Percentiles rank a stretch among this genome's conserved stretches.
phyloP scores from a whole-genome alignment of 169 alveolate genomes.

The Miamiensis avidus region DNA sequence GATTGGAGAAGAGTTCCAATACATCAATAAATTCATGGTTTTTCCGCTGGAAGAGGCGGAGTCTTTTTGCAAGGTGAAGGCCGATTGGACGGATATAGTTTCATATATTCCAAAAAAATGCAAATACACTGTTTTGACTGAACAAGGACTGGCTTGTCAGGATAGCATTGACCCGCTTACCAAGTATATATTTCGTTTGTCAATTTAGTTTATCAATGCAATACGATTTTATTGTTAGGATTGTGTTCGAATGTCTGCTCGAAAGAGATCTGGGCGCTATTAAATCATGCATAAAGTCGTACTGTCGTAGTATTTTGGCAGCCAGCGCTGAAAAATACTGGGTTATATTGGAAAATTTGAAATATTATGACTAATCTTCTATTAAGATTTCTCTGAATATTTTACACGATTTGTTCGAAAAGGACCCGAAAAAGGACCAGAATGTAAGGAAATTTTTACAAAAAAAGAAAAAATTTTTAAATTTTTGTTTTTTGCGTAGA shows the following conservation, averaged over 20 bases:
- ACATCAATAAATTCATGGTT: neutral
- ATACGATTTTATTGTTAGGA: neutral
- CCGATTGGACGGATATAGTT: neutral
- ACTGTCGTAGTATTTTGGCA: neutral
- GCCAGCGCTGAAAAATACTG: neutral
- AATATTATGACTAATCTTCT: neutral
- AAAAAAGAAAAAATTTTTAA: no score
- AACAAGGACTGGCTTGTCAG: no score
- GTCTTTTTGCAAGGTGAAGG: neutral
- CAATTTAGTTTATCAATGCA: no score
- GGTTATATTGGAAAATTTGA: neutral
- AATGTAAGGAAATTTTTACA: neutral
- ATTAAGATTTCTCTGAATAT: neutral
- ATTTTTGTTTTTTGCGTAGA: no score
- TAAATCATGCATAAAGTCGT: neutral
- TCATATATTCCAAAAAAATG: neutral
- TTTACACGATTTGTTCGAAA: neutral
- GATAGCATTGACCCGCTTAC: neutral
- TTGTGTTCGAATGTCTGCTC: neutral
- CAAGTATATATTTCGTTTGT: neutral
- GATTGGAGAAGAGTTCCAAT: neutral
- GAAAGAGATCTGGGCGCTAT: neutral
- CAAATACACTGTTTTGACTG: neutral
- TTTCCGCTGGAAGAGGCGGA: neutral
- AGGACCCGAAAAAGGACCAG: neutral